Evolutionary conservation across 202 grass and related monocot species (phyloP).

Genomic region (Setaria viridis): DNA sequence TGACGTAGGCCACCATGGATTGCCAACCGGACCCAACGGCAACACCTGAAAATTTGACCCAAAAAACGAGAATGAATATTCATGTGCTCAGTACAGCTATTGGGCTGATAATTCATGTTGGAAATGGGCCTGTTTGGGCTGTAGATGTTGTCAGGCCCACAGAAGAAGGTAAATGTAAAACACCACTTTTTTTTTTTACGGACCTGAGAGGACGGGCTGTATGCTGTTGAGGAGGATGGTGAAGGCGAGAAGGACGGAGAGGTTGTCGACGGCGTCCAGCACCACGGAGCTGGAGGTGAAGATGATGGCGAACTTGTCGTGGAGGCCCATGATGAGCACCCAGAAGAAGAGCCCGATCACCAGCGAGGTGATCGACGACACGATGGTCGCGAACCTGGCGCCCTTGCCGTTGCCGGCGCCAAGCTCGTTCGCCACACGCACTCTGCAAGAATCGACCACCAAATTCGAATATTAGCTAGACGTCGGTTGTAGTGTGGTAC

Average conservation of each 20-base stretch:
- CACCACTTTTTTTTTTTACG: background rate
- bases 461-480: background rate
- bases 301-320: slow-evolving; percentile 81
- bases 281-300: slow-evolving; percentile 82
- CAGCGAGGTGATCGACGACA: slow-evolving; percentile 70
- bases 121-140: background rate
- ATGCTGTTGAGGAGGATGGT: slow-evolving; percentile 93
- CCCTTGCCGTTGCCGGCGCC: slow-evolving; percentile 86
- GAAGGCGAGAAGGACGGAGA: slow-evolving; percentile 71
- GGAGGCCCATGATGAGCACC: slow-evolving; percentile 70
- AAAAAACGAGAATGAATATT: background rate
- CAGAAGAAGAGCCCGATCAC: slow-evolving; percentile 94
- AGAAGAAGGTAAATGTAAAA: too few relatives aligned
- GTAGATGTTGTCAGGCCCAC: background rate
- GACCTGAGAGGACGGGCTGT: slow-evolving; percentile 90
- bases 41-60: slow-evolving; percentile 56
- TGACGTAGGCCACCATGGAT: slow-evolving; percentile 84
- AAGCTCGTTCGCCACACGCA: slow-evolving; percentile 91
- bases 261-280: slow-evolving; percentile 73
- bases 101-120: background rate
- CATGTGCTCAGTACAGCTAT: background rate
- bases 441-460: slow-evolving; percentile 39
- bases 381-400: slow-evolving; percentile 77
- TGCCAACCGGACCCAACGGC: slow-evolving; percentile 98
- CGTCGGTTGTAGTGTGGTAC: too few relatives aligned